A percentile compares a stretch with the other conserved stretches of the same genome.
phyloP scores from a whole-genome alignment of 768 basidiomycete species.

The Boletus edulis region DNA sequence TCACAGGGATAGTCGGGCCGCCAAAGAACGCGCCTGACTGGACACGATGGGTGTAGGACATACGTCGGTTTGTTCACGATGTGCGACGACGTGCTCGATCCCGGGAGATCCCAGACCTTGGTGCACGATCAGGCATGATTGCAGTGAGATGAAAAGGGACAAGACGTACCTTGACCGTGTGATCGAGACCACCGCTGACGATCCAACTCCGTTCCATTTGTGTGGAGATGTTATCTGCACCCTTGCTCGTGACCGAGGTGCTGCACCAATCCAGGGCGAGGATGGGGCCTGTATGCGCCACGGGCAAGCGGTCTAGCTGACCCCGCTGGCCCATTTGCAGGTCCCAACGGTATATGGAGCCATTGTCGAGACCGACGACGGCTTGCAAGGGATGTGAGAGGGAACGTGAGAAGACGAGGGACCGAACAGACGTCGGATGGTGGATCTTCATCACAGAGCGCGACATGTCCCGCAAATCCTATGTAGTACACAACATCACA shows the following conservation, averaged over 20 bases:
- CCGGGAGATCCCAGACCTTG: slow-evolving; percentile 69
- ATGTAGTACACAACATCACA: not conserved
- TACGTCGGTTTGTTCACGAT: slow-evolving; percentile 66
- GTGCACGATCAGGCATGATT: slow-evolving; percentile 1
- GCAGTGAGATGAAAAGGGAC: not conserved
- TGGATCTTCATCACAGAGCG: slow-evolving; percentile 69
- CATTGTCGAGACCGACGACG: slow-evolving; percentile 66
- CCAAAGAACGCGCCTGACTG: slow-evolving; percentile 73
- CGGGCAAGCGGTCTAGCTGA: slow-evolving; percentile 64
- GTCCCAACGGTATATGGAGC: slow-evolving; percentile 77
- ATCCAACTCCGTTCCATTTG: slow-evolving; percentile 60
- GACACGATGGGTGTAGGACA: slow-evolving; percentile 70
- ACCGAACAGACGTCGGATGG: slow-evolving; percentile 66
- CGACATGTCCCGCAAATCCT: slow-evolving; percentile 75
- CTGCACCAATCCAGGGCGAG: slow-evolving; percentile 72
- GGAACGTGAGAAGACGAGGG: slow-evolving; percentile 68
- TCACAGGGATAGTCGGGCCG: slow-evolving; percentile 76
- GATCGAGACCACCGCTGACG: slow-evolving; percentile 76
- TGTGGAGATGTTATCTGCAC: slow-evolving; percentile 10
- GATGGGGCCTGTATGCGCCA: slow-evolving; percentile 72
- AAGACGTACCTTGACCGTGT: slow-evolving; percentile 63
- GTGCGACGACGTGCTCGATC: slow-evolving; percentile 40
- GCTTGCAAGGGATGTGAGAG: slow-evolving; percentile 65
- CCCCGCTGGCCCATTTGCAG: slow-evolving; percentile 75
- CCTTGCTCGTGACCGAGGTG: slow-evolving; percentile 23